These are phyloP conservation scores for Rutstroemia sydowiana DNA, from an alignment of 2,329 filamentous ascomycete genomes.

Conservation along the genomic window DNA sequence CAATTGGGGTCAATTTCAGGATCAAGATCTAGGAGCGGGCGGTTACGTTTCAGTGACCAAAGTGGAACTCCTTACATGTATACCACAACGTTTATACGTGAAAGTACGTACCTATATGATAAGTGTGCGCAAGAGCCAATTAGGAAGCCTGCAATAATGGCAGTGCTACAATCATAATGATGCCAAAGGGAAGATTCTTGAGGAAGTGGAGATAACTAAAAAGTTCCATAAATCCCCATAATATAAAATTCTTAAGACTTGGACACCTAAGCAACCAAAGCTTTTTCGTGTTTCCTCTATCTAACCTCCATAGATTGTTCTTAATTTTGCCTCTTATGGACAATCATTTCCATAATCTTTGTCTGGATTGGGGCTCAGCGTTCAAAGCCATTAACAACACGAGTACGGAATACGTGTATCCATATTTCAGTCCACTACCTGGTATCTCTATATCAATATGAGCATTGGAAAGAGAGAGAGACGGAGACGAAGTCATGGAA, in stretches of 20 bases:
- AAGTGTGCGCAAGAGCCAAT: slow-evolving; percentile 3
- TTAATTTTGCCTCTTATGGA: neutral
- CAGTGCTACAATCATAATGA: neutral
- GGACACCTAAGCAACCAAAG: neutral
- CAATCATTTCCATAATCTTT: neutral
- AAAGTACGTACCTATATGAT: neutral
- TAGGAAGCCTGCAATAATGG: too few relatives aligned
- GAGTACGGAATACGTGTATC: neutral
- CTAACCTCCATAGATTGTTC: neutral
- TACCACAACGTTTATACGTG: neutral
- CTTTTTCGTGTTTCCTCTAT: neutral
- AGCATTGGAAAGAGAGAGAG: too few relatives aligned
- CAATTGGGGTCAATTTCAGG: too few relatives aligned
- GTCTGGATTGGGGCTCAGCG: neutral
- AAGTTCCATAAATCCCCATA: neutral
- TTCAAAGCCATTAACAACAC: neutral
- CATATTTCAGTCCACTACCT: too few relatives aligned
- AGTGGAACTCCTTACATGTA: slow-evolving; percentile 1
- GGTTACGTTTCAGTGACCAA: neutral
- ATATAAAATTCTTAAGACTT: neutral
- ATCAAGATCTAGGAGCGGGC: neutral
- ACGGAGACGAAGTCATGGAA: too few relatives aligned
- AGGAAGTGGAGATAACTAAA: neutral
- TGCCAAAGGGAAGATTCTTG: neutral
- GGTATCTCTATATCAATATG: too few relatives aligned